A percentile compares a stretch with the other conserved stretches of the same genome.
Evolutionary conservation across 176 grass and related monocot genomes (phyloP).

Genomic region (Avena insularis): DNA sequence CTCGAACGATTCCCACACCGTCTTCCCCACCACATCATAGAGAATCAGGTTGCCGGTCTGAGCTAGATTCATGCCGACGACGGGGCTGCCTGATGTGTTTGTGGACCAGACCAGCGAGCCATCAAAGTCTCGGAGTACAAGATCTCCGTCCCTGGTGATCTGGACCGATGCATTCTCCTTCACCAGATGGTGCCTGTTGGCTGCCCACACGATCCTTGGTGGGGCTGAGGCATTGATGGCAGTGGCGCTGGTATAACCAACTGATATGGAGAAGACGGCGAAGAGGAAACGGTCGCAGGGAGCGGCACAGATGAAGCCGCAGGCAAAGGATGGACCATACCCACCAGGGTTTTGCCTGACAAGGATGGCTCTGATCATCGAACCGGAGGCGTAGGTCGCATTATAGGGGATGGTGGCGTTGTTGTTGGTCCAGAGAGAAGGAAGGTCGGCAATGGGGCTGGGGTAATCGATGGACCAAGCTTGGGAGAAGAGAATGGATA

Average conservation of each 20-base stretch:
- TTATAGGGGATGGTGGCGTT: conserved; percentile 50
- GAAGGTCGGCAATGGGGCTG: conserved; percentile 53
- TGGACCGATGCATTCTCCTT: conserved; percentile 56
- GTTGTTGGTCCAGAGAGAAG: conserved; percentile 51
- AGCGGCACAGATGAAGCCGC: conserved; percentile 57
- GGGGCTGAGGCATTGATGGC: not conserved
- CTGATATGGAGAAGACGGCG: conserved; percentile 45
- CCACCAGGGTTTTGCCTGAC: conserved; percentile 46
- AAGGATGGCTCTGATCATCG: conserved; percentile 48
- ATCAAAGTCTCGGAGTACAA: conserved; percentile 53
- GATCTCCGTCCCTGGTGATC: conserved; percentile 49
- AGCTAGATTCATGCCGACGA: conserved; percentile 58
- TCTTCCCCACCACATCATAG: conserved; percentile 47
- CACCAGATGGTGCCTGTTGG: conserved; percentile 52
- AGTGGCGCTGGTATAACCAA: conserved; percentile 5
- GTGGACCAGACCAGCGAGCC: conserved; percentile 56
- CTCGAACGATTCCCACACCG: conserved; percentile 65
- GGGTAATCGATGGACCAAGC: conserved; percentile 61
- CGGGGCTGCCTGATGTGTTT: conserved; percentile 36
- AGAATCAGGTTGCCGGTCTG: conserved; percentile 65
- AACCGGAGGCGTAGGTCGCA: not conserved
- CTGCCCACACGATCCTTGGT: conserved; percentile 60
- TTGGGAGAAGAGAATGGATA: conserved; percentile 41
- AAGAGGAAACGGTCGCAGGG: conserved; percentile 60
- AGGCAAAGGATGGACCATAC: conserved; percentile 50